Base-by-base conservation (phyloP, 2,329 filamentous ascomycete species). In the Proliferodiscus dingleyae region DNA sequence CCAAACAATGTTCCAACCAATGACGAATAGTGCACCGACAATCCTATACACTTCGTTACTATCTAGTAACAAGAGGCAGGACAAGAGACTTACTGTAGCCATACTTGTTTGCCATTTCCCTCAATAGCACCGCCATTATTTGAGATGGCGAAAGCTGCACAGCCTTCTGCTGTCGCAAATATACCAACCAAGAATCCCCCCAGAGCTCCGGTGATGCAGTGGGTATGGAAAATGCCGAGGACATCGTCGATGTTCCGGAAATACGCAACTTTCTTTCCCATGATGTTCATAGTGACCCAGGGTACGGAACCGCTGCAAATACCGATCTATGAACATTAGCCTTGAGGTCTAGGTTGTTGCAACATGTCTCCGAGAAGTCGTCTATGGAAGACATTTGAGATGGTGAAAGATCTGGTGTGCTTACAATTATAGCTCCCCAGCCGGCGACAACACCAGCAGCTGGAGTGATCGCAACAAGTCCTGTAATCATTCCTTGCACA, bases 231-330 rank as follows among this genome's bases (percentile, higher is more conserved):
- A 29, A 71, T 65, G 47, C 71, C 73, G 33, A 78, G 68, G 8
- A 72, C 66, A 56, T 81, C 75, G 58, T 80, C 75, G 49, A 72
- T 68, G 52, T 69, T 67, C 56, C 75, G 74, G 74, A 83, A 82
- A 62, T 82, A 80, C 52, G 76, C 75, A 43, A 61, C 56, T 45
- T 65, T 66, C 54, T 68, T 70, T 43, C 68, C 69, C 5, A 70
- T 52, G 18, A 73, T 60, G 58, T 74, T 74, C 71, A 75, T 73
- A 19, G 65, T 67, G 10, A 72, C 45, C 71, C 71, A 34, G 15
- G 32, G 32, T 4, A 34, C 16, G 4, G 32, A 15, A 4, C 32
- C 32, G n/a, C 32, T 34, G 5, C 9, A 13, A 15, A 18, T 10
- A 15, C 32, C 32, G 16, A 34, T 34, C 32, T 34, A 34, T 34